phyloP scores from a whole-genome alignment of 2,329 filamentous ascomycete species.

The Rutstroemia sp. region DNA sequence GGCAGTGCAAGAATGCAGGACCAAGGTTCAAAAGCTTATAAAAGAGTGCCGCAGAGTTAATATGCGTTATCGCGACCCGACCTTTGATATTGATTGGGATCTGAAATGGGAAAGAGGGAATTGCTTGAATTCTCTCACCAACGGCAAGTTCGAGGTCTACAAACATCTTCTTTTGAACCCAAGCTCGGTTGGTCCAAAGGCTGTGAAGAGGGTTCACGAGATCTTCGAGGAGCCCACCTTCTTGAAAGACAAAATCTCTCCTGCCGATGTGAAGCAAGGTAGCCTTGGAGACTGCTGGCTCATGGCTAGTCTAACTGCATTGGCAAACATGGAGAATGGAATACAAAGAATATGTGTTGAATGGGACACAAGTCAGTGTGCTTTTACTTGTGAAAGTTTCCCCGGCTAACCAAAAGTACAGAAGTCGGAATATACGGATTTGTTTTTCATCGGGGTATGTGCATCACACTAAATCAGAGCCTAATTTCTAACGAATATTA shows the following conservation, averaged over 20 bases:
- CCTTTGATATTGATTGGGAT: constrained; percentile 63
- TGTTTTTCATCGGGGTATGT: constrained; percentile 60
- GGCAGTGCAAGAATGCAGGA: constrained; percentile 60
- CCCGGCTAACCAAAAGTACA: constrained; percentile 8
- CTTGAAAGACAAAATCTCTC: constrained; percentile 68
- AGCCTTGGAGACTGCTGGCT: constrained; percentile 80
- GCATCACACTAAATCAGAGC: not conserved
- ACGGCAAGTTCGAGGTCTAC: constrained; percentile 43
- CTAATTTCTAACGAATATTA: not conserved
- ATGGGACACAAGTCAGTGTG: constrained; percentile 46
- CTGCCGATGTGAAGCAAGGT: constrained; percentile 75
- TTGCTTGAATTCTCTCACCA: constrained; percentile 26
- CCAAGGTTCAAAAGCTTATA: constrained; percentile 54
- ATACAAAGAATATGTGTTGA: constrained; percentile 71
- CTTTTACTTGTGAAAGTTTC: not conserved
- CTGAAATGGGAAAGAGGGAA: constrained; percentile 36
- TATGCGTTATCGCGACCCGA: constrained; percentile 74
- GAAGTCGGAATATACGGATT: constrained; percentile 81
- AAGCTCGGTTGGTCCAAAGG: constrained; percentile 53
- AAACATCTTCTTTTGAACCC: constrained; percentile 38
- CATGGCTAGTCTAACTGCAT: constrained; percentile 68
- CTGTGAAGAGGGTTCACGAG: constrained; percentile 68
- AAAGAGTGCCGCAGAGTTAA: constrained; percentile 66
- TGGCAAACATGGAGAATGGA: constrained; percentile 64
- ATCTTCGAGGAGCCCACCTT: constrained; percentile 74